Evolutionary conservation across 257 asterid genomes (phyloP).

Genomic region (Hygrophila difformis): DNA sequence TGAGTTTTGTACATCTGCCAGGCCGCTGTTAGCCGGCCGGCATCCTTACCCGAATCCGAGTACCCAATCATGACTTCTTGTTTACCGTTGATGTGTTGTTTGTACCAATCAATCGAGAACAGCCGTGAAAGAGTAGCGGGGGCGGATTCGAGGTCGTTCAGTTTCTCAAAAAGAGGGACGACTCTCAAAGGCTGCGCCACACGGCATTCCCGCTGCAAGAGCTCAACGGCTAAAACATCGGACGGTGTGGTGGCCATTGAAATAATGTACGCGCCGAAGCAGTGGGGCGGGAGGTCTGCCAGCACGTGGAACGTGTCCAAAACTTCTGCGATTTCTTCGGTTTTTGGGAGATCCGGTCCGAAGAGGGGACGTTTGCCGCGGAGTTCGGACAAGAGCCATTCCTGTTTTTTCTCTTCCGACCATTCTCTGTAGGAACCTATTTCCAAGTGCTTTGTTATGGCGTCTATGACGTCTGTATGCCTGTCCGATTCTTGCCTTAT

Average conservation of each 20-base stretch:
- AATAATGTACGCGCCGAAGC: slow-evolving; percentile 69
- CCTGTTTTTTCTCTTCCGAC: slow-evolving; percentile 46
- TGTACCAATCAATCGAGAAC: slow-evolving; percentile 61
- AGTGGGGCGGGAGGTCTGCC: slow-evolving; percentile 58
- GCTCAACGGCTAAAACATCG: slow-evolving; percentile 62
- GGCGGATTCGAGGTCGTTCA: slow-evolving; percentile 51
- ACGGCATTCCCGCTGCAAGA: slow-evolving; percentile 58
- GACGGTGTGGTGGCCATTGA: slow-evolving; percentile 65
- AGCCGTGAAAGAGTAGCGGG: slow-evolving; percentile 58
- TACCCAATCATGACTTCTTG: slow-evolving; percentile 75
- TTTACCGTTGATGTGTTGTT: slow-evolving; percentile 39
- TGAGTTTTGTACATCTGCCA: slow-evolving; percentile 68
- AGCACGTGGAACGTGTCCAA: slow-evolving; percentile 41
- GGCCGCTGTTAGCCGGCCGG: slow-evolving; percentile 56
- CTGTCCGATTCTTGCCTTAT: slow-evolving; percentile 62
- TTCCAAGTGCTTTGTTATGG: slow-evolving; percentile 41
- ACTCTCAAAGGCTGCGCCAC: slow-evolving; percentile 45
- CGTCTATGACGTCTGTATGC: slow-evolving; percentile 55
- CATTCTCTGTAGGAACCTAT: slow-evolving; percentile 50
- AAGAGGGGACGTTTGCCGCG: slow-evolving; percentile 58
- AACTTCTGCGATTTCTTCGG: slow-evolving; percentile 56
- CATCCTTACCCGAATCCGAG: slow-evolving; percentile 72
- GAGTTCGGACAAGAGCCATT: slow-evolving; percentile 58
- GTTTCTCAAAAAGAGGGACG: slow-evolving; percentile 57
- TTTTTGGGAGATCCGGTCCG: slow-evolving; percentile 56